Conservation (phyloP, 805 yeast species). For the Wickerhamiella vanderwaltii region DNA sequence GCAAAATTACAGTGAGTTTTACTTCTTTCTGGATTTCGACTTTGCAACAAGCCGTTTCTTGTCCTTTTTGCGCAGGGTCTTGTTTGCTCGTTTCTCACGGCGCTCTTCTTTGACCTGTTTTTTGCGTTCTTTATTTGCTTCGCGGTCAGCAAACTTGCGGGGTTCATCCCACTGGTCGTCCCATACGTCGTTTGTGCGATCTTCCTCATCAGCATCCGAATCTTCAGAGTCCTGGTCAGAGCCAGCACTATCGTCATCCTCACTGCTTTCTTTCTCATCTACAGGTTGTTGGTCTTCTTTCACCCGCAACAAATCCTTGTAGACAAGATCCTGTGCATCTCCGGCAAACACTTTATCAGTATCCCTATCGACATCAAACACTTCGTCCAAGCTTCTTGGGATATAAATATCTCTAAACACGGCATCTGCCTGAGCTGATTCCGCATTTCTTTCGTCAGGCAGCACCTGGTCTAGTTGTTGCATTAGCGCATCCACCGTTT, state of each 20-base stretch:
- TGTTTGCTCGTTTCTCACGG: slow-evolving; percentile 65
- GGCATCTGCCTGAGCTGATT: slow-evolving; percentile 62
- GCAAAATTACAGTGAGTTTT: too few relatives aligned
- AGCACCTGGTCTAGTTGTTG: slow-evolving; percentile 21
- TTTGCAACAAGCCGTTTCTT: slow-evolving; percentile 65
- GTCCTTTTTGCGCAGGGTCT: slow-evolving; percentile 61
- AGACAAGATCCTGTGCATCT: slow-evolving; percentile 46
- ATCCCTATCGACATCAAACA: slow-evolving; percentile 58
- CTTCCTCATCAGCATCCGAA: slow-evolving; percentile 27
- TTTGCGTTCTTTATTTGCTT: slow-evolving; percentile 61
- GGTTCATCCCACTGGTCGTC: slow-evolving; percentile 42
- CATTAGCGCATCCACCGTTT: slow-evolving; percentile 24
- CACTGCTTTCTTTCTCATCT: slow-evolving; percentile 27
- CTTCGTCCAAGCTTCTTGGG: slow-evolving; percentile 49
- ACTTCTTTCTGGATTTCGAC: slow-evolving; percentile 25
- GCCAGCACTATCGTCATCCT: slow-evolving; percentile 24
- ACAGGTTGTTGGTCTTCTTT: slow-evolving; percentile 20
- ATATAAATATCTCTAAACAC: slow-evolving; percentile 75
- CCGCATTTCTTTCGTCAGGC: slow-evolving; percentile 24
- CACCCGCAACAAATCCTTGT: slow-evolving; percentile 26
- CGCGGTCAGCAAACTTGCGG: slow-evolving; percentile 70
- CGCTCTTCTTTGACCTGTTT: slow-evolving; percentile 64
- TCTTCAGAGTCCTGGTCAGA: slow-evolving; percentile 22
- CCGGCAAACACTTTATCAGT: slow-evolving; percentile 32
- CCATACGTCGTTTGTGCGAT: slow-evolving; percentile 27